Evolutionary conservation across 305 asterid species (phyloP).

Genomic region (Striga hermonthica): DNA sequence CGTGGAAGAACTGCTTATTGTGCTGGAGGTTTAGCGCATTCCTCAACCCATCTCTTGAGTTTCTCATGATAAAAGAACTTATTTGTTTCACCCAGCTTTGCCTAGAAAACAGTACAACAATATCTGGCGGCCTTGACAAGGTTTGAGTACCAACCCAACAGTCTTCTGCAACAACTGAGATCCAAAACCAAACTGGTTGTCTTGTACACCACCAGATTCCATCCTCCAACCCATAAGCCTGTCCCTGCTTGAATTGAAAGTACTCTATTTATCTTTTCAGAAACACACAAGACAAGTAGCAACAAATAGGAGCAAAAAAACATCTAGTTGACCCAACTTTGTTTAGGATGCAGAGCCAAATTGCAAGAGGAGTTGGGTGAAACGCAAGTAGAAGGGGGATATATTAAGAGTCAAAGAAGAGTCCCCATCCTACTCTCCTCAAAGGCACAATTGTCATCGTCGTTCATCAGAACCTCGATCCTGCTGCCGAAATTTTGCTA

Average conservation of each 20-base stretch:
- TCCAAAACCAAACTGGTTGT: slow-evolving; percentile 61
- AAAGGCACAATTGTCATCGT: no score
- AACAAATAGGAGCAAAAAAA: neutral
- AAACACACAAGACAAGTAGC: neutral
- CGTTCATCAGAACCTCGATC: no score
- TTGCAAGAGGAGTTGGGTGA: no score
- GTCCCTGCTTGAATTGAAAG: slow-evolving; percentile 35
- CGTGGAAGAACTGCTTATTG: slow-evolving; percentile 61
- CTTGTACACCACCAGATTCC: slow-evolving; percentile 39
- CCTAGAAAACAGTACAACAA: slow-evolving; percentile 39
- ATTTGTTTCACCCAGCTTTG: slow-evolving; percentile 65
- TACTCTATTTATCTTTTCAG: neutral
- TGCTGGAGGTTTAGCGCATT: slow-evolving; percentile 56
- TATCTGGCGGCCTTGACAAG: slow-evolving; percentile 67
- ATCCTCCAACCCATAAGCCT: slow-evolving; percentile 54
- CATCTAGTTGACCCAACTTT: neutral
- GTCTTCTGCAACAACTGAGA: slow-evolving; percentile 66
- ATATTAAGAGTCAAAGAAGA: no score
- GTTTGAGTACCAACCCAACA: slow-evolving; percentile 58
- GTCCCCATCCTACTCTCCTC: no score
- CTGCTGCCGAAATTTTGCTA: no score
- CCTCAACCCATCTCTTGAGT: slow-evolving; percentile 77
- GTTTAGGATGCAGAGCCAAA: no score
- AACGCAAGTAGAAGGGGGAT: no score
- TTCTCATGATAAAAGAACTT: slow-evolving; percentile 62